A percentile compares a stretch with the other conserved stretches of the same genome.
Conservation (phyloP, 768 basidiomycete species). For the Mycena amicta region DNA sequence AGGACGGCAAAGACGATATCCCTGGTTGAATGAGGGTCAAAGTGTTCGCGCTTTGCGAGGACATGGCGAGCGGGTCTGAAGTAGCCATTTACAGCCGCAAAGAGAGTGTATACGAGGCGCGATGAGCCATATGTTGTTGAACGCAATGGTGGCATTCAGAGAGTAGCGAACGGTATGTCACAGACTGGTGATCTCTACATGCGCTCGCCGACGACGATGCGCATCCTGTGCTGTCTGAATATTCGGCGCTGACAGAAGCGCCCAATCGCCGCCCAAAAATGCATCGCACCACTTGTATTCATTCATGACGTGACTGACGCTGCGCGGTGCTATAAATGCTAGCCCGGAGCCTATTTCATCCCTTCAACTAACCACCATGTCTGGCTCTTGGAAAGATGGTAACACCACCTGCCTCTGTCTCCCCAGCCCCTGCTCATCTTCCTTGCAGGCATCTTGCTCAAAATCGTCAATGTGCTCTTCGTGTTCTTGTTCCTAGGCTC, state of each 20-base stretch:
- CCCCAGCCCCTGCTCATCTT: neutral
- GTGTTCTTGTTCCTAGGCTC: conserved; percentile 89
- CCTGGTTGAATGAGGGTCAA: conserved; percentile 31
- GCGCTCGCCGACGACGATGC: too few relatives aligned
- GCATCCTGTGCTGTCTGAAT: too few relatives aligned
- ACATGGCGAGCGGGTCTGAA: conserved; percentile 3
- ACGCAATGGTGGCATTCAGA: conserved; percentile 16
- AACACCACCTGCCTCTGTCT: conserved; percentile 35
- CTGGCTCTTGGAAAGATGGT: conserved; percentile 76
- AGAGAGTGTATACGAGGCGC: conserved; percentile 45
- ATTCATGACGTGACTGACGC: neutral
- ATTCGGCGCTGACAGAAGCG: neutral
- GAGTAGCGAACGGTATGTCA: neutral
- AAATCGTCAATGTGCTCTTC: conserved; percentile 80
- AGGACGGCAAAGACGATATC: conserved; percentile 51
- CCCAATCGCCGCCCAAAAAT: neutral
- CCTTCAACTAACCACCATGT: conserved; percentile 40
- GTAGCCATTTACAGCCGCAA: conserved; percentile 46
- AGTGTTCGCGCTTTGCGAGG: conserved; percentile 29
- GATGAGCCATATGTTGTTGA: conserved; percentile 33
- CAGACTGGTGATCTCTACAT: too few relatives aligned
- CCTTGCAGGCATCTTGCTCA: neutral
- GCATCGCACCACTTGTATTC: neutral
- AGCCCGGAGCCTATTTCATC: conserved; percentile 14
- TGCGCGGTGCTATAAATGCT: neutral